phyloP scores from a whole-genome alignment of 345 rosid genomes.

The Noccaea caerulescens region DNA sequence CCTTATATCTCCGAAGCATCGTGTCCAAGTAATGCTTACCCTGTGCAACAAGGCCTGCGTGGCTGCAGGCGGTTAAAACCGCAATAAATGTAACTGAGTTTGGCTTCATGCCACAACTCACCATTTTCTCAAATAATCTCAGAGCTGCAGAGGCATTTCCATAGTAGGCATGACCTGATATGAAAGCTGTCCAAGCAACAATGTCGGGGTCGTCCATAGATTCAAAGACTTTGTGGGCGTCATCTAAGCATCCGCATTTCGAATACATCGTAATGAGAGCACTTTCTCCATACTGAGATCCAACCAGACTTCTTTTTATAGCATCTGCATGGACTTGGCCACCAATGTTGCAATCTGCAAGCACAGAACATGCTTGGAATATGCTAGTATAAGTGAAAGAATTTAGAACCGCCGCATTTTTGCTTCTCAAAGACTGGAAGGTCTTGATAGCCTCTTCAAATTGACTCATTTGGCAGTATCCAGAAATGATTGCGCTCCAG shows the following conservation, averaged over 20 bases:
- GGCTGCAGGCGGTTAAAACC: constrained; percentile 77
- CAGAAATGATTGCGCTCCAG: constrained; percentile 71
- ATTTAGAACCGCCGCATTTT: constrained; percentile 48
- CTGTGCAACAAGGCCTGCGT: constrained; percentile 62
- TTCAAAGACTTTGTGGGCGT: constrained; percentile 60
- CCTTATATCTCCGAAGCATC: constrained; percentile 55
- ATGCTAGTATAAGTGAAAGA: constrained; percentile 68
- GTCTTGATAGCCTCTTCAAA: constrained; percentile 57
- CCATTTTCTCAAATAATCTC: constrained; percentile 60
- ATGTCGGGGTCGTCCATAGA: constrained; percentile 62
- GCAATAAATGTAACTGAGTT: constrained; percentile 72
- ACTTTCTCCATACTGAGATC: constrained; percentile 62
- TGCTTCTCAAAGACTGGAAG: constrained; percentile 58
- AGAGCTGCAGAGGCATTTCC: constrained; percentile 72
- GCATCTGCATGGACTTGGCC: constrained; percentile 83
- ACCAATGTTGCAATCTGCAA: constrained; percentile 64
- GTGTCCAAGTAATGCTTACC: constrained; percentile 54
- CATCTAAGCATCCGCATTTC: constrained; percentile 66
- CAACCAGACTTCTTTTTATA: constrained; percentile 60
- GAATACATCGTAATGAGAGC: constrained; percentile 74
- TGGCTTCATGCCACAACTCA: constrained; percentile 52
- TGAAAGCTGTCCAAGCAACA: constrained; percentile 78
- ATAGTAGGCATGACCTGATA: constrained; percentile 72
- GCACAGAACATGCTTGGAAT: constrained; percentile 72
- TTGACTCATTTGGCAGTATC: constrained; percentile 62